Evolutionary conservation across 768 basidiomycete genomes (phyloP), one percentile per base, ranked within the genome.

Genomic region (Boletus edulis): DNA sequence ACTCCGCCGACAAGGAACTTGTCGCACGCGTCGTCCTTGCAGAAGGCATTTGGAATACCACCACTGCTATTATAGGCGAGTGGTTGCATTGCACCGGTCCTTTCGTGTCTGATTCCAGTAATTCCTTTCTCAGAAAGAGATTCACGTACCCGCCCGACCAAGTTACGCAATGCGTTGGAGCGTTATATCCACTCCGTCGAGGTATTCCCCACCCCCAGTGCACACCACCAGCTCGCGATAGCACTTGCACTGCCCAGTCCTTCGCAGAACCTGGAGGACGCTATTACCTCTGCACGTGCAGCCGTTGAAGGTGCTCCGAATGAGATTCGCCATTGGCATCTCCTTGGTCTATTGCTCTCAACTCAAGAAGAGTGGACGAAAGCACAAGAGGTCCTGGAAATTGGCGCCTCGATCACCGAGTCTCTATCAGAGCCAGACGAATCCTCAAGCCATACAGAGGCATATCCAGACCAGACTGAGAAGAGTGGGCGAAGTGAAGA

Each of bases 261-360:
- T 2, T 72, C 75, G 5, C 84, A 86, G 24, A 80, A 90, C 58
- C 72, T 94, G 34, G 76, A 82, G n/a, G 73, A 77, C 29, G 91
- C 94, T 0, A 79, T 89, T 8, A 70, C 78, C 14, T 75, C 83
- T 48, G 89, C 91, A 0, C 84, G 86, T 7, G 64, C 75, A 4
- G 89, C 94, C 1, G 83, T 96, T 3, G 89, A 94, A 67, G 76
- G 78, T 7, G 83, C 87, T 31, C 75, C 86, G 0, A 72, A 69
- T 32, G 78, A 82, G 55, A 69, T 90, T 24, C 80, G 91, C 40
- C 87, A 89, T 50, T 98, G 94, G 95, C 96, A 98, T 71, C 80
- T 98, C 15, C 78, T 98, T 0, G 93, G 89, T 0, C 73, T 98
- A 5, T 70, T 96, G 12, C 76, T 95, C n/a, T 84, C 85, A 0